A percentile compares a stretch with the other conserved stretches of the same genome.
Evolutionary conservation across 805 yeast genomes (phyloP).

Genomic region (Komagataella mondaviorum): DNA sequence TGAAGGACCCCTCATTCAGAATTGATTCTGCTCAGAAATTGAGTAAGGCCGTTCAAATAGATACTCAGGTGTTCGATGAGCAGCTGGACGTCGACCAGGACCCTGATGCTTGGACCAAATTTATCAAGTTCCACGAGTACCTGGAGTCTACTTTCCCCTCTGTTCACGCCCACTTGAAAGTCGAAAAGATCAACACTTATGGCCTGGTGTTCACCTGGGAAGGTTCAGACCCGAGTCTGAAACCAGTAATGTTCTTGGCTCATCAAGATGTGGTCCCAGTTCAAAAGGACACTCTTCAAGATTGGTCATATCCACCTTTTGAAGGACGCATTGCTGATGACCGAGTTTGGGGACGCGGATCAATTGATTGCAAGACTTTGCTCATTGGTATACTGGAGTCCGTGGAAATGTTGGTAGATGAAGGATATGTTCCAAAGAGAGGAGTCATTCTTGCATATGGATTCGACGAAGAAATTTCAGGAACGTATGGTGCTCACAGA

Average conservation of each 20-base stretch:
- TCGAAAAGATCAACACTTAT: constrained; percentile 44
- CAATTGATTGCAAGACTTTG: constrained; percentile 57
- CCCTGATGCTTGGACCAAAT: constrained; percentile 34
- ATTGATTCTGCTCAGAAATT: constrained; percentile 26
- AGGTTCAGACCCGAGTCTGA: constrained; percentile 35
- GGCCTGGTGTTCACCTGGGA: constrained; percentile 51
- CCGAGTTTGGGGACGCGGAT: constrained; percentile 60
- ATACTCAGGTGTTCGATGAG: constrained; percentile 47
- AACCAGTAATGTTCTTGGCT: constrained; percentile 56
- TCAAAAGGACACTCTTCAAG: constrained; percentile 35
- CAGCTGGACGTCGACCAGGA: constrained; percentile 28
- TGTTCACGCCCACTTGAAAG: constrained; percentile 29
- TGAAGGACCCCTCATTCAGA: constrained; percentile 18
- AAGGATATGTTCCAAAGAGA: constrained; percentile 46
- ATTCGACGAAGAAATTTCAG: constrained; percentile 65
- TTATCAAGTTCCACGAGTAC: constrained; percentile 36
- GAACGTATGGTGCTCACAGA: constrained; percentile 41
- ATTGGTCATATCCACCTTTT: constrained; percentile 60
- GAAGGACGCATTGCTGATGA: constrained; percentile 50
- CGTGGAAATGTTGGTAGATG: constrained; percentile 35
- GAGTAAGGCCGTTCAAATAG: constrained; percentile 43
- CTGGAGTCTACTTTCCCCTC: constrained; percentile 41
- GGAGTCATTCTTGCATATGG: constrained; percentile 54
- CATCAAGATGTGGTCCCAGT: constrained; percentile 76
- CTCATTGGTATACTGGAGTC: constrained; percentile 54